Evolutionary conservation across 2,329 filamentous ascomycete genomes (phyloP).

Genomic region (Fusarium veterinarium): DNA sequence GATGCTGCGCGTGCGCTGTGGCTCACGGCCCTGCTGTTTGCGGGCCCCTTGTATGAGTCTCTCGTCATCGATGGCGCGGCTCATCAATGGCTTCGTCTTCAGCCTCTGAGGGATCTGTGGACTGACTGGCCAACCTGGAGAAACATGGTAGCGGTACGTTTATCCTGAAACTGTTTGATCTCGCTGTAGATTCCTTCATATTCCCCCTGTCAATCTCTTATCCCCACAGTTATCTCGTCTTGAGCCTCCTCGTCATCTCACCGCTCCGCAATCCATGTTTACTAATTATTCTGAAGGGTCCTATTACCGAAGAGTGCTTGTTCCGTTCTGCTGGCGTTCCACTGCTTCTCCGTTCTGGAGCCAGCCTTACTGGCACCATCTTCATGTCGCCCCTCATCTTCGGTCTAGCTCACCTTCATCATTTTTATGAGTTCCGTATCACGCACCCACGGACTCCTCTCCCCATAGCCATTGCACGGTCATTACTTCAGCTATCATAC

Average conservation of each 20-base stretch:
- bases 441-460: conserved; percentile 78
- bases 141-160: conserved; percentile 83
- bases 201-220: conserved; percentile 21
- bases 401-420: conserved; percentile 92
- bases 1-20: conserved; percentile 74
- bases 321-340: conserved; percentile 91
- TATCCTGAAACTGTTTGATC: conserved; percentile 10
- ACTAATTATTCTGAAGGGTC: conserved; percentile 66
- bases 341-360: conserved; percentile 78
- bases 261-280: conserved; percentile 34
- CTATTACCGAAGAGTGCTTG: conserved; percentile 91
- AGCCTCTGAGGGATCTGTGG: conserved; percentile 69
- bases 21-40: conserved; percentile 82
- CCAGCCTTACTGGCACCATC: conserved; percentile 69
- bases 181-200: conserved; percentile 28
- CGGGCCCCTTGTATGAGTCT: conserved; percentile 84
- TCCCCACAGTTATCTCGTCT: conserved; percentile 35
- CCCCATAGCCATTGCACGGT: conserved; percentile 73
- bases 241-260: conserved; percentile 34
- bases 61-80: conserved; percentile 79
- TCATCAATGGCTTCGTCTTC: conserved; percentile 70
- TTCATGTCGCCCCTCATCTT: conserved; percentile 90
- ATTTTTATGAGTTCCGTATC: conserved; percentile 93
- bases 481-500: conserved; percentile 86
- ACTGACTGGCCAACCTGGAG: conserved; percentile 85